These are phyloP conservation scores for Scutellaria galericulata DNA, from an alignment of 257 asterid species.

Conservation along the genomic window DNA sequence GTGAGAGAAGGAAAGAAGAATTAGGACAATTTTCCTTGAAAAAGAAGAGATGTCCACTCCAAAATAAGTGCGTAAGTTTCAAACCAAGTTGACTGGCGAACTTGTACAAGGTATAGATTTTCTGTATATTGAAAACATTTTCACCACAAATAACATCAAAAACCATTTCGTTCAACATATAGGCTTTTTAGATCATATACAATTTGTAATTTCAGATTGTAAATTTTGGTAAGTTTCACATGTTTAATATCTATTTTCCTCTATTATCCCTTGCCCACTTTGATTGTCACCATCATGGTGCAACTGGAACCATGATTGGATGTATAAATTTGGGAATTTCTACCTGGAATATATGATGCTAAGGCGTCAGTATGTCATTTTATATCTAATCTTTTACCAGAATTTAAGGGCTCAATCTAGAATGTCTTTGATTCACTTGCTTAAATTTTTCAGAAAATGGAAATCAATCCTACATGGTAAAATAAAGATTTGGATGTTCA, in stretches of 20 bases:
- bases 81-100: conserved; percentile 4
- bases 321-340: background rate
- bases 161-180: conserved; percentile 15
- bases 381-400: background rate
- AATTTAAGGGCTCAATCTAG: conserved; percentile 23
- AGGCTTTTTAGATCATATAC: background rate
- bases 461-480: background rate
- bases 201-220: background rate
- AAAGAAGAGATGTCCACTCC: conserved; percentile 17
- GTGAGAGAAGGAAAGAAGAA: conserved; percentile 20
- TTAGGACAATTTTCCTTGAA: background rate
- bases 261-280: background rate
- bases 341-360: background rate
- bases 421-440: conserved; percentile 2
- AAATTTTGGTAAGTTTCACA: background rate
- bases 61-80: conserved; percentile 1
- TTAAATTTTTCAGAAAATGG: conserved; percentile 27
- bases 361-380: background rate
- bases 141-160: background rate
- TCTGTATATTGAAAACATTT: conserved; percentile 9
- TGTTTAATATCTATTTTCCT: conserved; percentile 3
- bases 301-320: conserved; percentile 1
- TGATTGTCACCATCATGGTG: background rate
- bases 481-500: background rate
- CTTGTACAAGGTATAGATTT: conserved; percentile 13